Evolutionary conservation across 202 grass and related monocot species (phyloP).

Genomic region (Zizania palustris): DNA sequence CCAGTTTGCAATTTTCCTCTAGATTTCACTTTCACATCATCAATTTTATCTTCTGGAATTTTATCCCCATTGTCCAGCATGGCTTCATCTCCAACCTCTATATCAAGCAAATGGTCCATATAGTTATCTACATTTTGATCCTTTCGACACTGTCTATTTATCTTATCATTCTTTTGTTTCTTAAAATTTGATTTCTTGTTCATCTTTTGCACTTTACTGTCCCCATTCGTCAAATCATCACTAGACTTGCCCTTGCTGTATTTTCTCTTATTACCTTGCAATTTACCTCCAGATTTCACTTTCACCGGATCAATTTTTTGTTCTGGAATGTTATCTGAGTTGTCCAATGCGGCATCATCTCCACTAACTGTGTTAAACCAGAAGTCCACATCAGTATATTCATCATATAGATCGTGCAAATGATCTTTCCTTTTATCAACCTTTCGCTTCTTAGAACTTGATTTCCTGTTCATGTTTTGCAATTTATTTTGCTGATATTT

Average conservation of each 20-base stretch:
- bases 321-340: constrained; percentile 35
- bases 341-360: constrained; percentile 26
- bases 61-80: constrained; percentile 22
- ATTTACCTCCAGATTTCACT: constrained; percentile 53
- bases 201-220: constrained; percentile 48
- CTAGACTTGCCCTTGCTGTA: constrained; percentile 44
- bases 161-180: constrained; percentile 45
- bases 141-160: constrained; percentile 42
- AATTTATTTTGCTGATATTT: constrained; percentile 46
- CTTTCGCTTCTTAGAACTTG: constrained; percentile 40
- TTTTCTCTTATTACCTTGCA: constrained; percentile 55
- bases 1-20: constrained; percentile 39
- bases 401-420: constrained; percentile 29
- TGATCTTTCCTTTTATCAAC: constrained; percentile 35
- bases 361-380: constrained; percentile 35
- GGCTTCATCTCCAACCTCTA: constrained; percentile 22
- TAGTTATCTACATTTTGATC: constrained; percentile 17
- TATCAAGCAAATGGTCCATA: constrained; percentile 15
- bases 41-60: constrained; percentile 28
- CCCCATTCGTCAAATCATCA: constrained; percentile 34
- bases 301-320: constrained; percentile 38
- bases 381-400: constrained; percentile 37
- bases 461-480: constrained; percentile 38
- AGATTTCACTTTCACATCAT: constrained; percentile 57
- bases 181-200: constrained; percentile 44